phyloP scores from a whole-genome alignment of 2,329 filamentous ascomycete genomes.

The Calonectria montana region DNA sequence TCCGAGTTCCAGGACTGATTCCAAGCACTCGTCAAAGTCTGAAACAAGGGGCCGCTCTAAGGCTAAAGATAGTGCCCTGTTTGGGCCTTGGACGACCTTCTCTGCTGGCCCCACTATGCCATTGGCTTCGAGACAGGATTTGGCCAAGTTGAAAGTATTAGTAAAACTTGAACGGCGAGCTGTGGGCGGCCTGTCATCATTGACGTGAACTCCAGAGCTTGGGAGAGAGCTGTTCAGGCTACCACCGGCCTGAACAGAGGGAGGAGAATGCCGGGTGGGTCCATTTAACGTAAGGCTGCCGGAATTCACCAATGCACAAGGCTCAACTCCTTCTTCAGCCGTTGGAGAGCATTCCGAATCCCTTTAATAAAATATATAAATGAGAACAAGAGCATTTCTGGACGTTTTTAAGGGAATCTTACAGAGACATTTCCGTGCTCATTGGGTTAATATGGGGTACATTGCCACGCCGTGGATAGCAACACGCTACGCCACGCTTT shows the following conservation, averaged over 20 bases:
- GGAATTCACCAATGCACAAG: no score
- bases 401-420: neutral
- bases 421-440: neutral
- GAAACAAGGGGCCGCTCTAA: neutral
- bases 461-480: neutral
- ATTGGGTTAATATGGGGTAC: neutral
- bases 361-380: no score
- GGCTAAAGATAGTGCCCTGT: accelerated
- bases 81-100: no score
- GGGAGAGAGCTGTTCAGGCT: no score
- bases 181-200: neutral
- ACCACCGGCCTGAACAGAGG: neutral
- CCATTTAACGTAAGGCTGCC: no score
- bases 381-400: no score
- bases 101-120: neutral
- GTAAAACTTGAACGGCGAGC: neutral
- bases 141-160: neutral
- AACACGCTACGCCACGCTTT: neutral
- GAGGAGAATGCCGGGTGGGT: no score
- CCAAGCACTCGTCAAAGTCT: neutral
- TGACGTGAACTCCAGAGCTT: no score
- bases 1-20: neutral
- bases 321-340: no score
- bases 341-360: no score
- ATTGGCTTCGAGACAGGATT: neutral